Base-by-base conservation (phyloP, 148 eudicot species). In the Vaccinium macrocarpon region DNA sequence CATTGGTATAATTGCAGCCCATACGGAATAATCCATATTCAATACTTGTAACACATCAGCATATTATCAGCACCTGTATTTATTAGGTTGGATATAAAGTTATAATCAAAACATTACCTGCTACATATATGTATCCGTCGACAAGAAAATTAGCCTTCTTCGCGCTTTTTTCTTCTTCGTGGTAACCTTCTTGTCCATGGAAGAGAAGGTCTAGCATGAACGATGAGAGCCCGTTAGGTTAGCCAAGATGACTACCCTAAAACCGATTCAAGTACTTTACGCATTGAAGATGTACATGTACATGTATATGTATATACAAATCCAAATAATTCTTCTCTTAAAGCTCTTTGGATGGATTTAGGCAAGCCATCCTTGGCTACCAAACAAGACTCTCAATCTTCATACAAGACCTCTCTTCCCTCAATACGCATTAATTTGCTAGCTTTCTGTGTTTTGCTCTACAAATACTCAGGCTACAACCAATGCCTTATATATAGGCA, bases 381-480 rank as follows among this genome's bases (percentile, higher is more conserved):
- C 82, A 77, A 84, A 62, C 64, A 51, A 11, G 77, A 53, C 77
- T 84, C 51, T 84, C 29, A 53, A 84, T 64, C 86, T 64, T 66
- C 86, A 84, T 84, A 51, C 82, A 5, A 66, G 82, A 78, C 77
- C 76, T 49, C 53, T 62, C 86, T 84, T 84, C 85, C 85, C 66
- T 48, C 16, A 5, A 27, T 13, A 35, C 80, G 56, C 68, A 59
- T 62, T 42, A 42, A 42, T 42, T 4, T 64, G 23, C 13, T 25
- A 6, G 4, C 49, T 27, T 82, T 71, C 68, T 29, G 13, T 72
- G 79, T 25, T 10, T 27, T 21, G n/a, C 14, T 32, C 70, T 27
- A 55, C 84, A 19, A 72, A 73, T 55, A 42, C 0, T 32, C 25
- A 42, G 8, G 76, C 51, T 21, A 13, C 46, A 35, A 35, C 12